Evolutionary conservation across 257 asterid genomes (phyloP), one percentile per base, ranked within the genome.

Genomic region (Gentiana macrophylla): DNA sequence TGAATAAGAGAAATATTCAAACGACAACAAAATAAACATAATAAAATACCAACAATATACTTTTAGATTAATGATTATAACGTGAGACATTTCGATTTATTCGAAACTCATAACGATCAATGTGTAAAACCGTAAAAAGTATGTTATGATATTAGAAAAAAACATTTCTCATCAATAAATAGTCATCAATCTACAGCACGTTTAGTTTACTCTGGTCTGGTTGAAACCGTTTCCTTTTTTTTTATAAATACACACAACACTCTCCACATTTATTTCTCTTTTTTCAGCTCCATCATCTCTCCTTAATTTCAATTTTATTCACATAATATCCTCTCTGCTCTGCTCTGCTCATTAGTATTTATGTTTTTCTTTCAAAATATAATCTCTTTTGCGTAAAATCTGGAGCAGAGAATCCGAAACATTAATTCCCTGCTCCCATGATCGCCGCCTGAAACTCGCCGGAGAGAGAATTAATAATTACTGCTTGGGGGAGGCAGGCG

Each of bases 201-300:
- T 36, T 24, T 67, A 62, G 67, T 70, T 70, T 67, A 63, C 58
- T 2, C 38, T 37, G 2, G 32, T 0, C n/a, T 8, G 52, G 48
- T 32, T 1, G 3, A 6, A 37, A 10, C 6, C 6, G 9, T 44
- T 35, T 13, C n/a, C 35, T 7, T 41, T 41, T 10, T 5, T 5
- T 60, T 77, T 83, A 85, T 83, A 85, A 65, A 83, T 79, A 68
- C 70, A 74, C 62, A 15, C 72, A 6, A 8, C 64, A 50, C 15
- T 62, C 72, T 49, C 68, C 63, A 62, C 57, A 24, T 34, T 67
- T 52, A 53, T 32, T 67, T 70, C 77, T 73, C 78, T 73, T 63
- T 53, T 77, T 66, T 76, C 67, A 83, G 81, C 79, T 72, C 59
- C 72, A 67, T 70, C 50, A 48, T 35, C 15, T 62, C 74, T 52